phyloP scores from a whole-genome alignment of 331 rosid genomes.

The Pyrus hybrid region DNA sequence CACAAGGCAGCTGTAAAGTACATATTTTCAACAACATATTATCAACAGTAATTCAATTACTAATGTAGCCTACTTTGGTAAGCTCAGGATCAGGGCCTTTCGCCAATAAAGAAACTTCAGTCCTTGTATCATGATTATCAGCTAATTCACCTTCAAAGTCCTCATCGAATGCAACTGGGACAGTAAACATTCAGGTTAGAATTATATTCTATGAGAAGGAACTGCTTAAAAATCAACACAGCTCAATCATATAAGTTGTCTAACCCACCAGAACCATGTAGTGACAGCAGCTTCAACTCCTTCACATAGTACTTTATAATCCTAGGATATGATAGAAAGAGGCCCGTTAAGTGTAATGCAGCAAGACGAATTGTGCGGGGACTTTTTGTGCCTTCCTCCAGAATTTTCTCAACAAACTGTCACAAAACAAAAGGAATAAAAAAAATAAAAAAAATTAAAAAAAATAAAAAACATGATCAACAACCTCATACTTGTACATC shows the following conservation, averaged over 20 bases:
- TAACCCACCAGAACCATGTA: constrained; percentile 78
- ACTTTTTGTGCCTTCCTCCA: constrained; percentile 88
- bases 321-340: constrained; percentile 74
- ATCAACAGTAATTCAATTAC: constrained; percentile 1
- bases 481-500: not conserved
- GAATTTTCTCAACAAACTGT: constrained; percentile 71
- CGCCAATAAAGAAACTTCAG: constrained; percentile 70
- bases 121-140: constrained; percentile 64
- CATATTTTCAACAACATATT: not conserved
- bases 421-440: not conserved
- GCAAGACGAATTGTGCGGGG: constrained; percentile 97
- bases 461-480: not conserved
- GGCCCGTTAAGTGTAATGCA: constrained; percentile 84
- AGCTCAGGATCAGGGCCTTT: constrained; percentile 73
- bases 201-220: constrained; percentile 2
- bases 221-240: constrained; percentile 6
- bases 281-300: constrained; percentile 75
- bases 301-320: constrained; percentile 69
- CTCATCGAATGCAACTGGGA: constrained; percentile 93
- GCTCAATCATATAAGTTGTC: not conserved
- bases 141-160: constrained; percentile 93
- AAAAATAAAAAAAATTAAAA: not conserved
- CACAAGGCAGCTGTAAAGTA: too few relatives aligned
- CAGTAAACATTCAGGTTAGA: constrained; percentile 14
- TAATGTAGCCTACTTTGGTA: constrained; percentile 55